These are phyloP conservation scores for Chenopodium quinoa DNA, from an alignment of 148 eudicot genomes.

Conservation along the genomic window DNA sequence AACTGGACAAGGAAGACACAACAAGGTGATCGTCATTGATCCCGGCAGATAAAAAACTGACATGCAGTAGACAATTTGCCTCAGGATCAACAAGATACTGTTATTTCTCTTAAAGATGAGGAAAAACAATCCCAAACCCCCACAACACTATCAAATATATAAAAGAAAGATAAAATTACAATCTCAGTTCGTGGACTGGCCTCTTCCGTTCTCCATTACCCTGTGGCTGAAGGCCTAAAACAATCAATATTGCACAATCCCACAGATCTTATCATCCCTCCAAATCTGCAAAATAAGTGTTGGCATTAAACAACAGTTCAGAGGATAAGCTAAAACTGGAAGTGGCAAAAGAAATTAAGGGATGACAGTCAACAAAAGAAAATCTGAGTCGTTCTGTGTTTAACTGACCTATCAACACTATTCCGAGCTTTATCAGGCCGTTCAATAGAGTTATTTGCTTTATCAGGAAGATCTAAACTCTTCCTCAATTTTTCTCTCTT, in stretches of 20 bases:
- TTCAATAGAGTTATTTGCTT: constrained; percentile 42
- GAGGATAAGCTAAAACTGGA: neutral
- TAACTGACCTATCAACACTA: constrained; percentile 78
- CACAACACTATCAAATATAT: constrained; percentile 24
- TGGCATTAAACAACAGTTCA: constrained; percentile 26
- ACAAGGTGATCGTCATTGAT: constrained; percentile 20
- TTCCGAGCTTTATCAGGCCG: constrained; percentile 79
- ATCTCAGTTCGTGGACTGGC: constrained; percentile 21
- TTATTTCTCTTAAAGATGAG: constrained; percentile 13
- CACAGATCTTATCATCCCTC: constrained; percentile 76
- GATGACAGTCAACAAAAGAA: neutral
- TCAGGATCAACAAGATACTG: constrained; percentile 18
- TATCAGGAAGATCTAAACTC: constrained; percentile 50
- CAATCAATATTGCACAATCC: constrained; percentile 81
- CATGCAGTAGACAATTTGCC: constrained; percentile 38
- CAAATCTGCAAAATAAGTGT: constrained; percentile 52
- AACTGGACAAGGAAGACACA: constrained; percentile 14
- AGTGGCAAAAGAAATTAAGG: neutral
- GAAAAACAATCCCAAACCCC: constrained; percentile 27
- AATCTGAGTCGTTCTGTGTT: neutral
- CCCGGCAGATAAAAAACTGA: constrained; percentile 23
- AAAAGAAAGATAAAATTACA: constrained; percentile 15
- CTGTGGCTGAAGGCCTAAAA: constrained; percentile 63
- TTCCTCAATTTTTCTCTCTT: constrained; percentile 59
- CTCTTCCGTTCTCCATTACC: constrained; percentile 25